Conservation (phyloP, 2,329 filamentous ascomycete genomes). For the Colletotrichum truncatum region DNA sequence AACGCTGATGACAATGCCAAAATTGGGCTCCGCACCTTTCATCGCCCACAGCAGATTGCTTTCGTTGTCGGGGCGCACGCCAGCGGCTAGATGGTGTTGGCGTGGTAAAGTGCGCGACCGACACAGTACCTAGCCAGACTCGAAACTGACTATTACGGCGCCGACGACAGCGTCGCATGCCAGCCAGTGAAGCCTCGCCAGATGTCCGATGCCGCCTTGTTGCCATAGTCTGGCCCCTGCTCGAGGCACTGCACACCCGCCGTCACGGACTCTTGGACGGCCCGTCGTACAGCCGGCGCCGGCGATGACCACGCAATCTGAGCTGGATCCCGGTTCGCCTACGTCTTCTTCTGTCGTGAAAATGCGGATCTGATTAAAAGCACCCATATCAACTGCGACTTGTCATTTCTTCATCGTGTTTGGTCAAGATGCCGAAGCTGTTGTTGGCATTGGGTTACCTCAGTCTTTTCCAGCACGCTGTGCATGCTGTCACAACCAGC, state of each 20-base stretch:
- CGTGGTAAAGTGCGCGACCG: conserved; percentile 61
- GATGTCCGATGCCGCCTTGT: conserved; percentile 71
- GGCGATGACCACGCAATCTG: conserved; percentile 53
- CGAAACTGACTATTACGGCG: conserved; percentile 64
- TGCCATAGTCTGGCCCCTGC: conserved; percentile 71
- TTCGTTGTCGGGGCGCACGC: conserved; percentile 56
- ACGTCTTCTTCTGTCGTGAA: conserved; percentile 35
- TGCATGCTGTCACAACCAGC: too few relatives aligned
- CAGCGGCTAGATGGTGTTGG: conserved; percentile 48
- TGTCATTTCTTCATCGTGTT: too few relatives aligned
- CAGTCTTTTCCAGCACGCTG: too few relatives aligned
- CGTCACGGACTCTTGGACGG: conserved; percentile 52
- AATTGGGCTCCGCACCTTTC: conserved; percentile 67
- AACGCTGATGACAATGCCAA: conserved; percentile 65
- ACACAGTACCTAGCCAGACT: conserved; percentile 56
- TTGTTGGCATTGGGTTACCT: too few relatives aligned
- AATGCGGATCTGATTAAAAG: conserved; percentile 61
- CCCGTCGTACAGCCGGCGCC: conserved; percentile 65
- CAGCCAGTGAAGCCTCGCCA: conserved; percentile 64
- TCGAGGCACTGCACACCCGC: conserved; percentile 63
- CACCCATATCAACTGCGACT: conserved; percentile 66
- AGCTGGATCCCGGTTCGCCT: conserved; percentile 29
- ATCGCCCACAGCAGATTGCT: conserved; percentile 65
- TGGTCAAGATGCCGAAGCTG: too few relatives aligned
- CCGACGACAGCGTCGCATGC: conserved; percentile 69